Evolutionary conservation across 1,139 yeast species (phyloP).

Genomic region (Suhomyces taliae): DNA sequence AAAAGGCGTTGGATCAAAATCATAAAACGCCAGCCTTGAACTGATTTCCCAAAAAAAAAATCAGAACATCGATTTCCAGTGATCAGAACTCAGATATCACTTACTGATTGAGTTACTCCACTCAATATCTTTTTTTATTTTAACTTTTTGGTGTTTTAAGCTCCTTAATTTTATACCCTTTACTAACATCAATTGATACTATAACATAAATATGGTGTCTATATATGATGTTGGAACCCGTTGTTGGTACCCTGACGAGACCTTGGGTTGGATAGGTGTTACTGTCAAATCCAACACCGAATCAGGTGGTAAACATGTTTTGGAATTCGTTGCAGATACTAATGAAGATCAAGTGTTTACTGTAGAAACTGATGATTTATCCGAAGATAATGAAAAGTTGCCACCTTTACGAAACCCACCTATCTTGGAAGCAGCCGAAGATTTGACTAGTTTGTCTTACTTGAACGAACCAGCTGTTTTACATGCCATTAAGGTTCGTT

Average conservation of each 20-base stretch:
- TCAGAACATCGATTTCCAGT: too few relatives aligned
- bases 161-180: too few relatives aligned
- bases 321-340: constrained; percentile 63
- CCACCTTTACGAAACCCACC: constrained; percentile 95
- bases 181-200: too few relatives aligned
- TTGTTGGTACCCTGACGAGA: constrained; percentile 93
- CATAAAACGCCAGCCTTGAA: too few relatives aligned
- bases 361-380: constrained; percentile 51
- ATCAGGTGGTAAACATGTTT: constrained; percentile 52
- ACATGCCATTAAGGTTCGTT: constrained; percentile 89
- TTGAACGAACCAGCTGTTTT: constrained; percentile 95
- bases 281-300: constrained; percentile 60
- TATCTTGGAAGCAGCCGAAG: constrained; percentile 90
- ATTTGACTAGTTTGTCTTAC: constrained; percentile 86
- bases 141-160: too few relatives aligned
- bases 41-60: too few relatives aligned
- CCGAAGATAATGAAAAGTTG: constrained; percentile 53
- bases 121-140: too few relatives aligned
- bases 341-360: constrained; percentile 52
- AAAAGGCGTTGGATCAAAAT: too few relatives aligned
- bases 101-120: too few relatives aligned
- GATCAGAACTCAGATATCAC: too few relatives aligned
- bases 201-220: constrained; percentile 21
- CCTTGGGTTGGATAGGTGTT: constrained; percentile 90
- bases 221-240: constrained; percentile 54